These are phyloP conservation scores for Trifolium subterraneum DNA, from an alignment of 306 rosid species.

Conservation along the genomic window DNA sequence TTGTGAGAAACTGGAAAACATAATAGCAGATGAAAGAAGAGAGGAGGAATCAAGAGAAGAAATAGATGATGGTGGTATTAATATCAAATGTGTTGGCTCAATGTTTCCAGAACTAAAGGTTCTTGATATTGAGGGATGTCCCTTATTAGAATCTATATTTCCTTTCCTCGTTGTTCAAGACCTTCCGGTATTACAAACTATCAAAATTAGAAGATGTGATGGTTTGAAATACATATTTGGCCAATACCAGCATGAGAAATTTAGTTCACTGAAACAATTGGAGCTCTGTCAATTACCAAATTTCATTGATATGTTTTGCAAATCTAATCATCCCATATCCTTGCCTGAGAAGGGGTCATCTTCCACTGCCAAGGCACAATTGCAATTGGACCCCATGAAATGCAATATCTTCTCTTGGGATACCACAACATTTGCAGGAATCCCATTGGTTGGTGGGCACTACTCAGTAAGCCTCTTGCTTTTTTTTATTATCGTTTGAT, in stretches of 20 bases:
- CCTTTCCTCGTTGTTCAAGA: not conserved
- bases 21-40: not conserved
- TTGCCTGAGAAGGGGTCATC: not conserved
- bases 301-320: not conserved
- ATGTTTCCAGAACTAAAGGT: not conserved
- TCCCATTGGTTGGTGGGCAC: not conserved
- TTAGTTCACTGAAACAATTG: not conserved
- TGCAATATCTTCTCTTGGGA: too few relatives aligned
- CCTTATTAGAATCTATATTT: not conserved
- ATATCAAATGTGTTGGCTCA: too few relatives aligned
- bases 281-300: rapidly evolving
- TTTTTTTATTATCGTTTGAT: not conserved
- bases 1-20: not conserved
- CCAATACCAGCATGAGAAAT: not conserved
- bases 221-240: slow-evolving; percentile 5
- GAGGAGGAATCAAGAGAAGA: not conserved
- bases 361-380: not conserved
- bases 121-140: not conserved
- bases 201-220: not conserved
- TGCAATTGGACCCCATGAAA: too few relatives aligned
- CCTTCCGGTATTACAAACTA: not conserved
- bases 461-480: not conserved
- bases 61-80: not conserved
- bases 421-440: not conserved
- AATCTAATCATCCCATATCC: not conserved